phyloP scores from a whole-genome alignment of 2,329 filamentous ascomycete genomes.

The Nothomitra cinnamomea region DNA sequence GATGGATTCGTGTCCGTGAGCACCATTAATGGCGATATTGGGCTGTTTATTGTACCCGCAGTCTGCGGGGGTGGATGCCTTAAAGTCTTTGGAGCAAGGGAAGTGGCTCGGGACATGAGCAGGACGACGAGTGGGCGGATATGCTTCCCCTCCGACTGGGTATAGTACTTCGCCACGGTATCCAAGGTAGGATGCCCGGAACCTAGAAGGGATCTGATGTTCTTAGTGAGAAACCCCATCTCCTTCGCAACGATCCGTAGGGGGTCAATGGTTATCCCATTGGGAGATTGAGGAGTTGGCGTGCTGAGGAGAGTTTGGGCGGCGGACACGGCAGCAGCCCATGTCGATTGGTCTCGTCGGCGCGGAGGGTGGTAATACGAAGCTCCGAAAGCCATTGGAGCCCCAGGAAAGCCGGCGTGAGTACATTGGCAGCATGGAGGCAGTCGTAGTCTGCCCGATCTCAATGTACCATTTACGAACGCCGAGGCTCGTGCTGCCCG shows the following conservation, averaged over 20 bases:
- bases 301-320: slow-evolving; percentile 56
- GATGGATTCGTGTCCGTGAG: slow-evolving; percentile 74
- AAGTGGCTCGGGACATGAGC: slow-evolving; percentile 87
- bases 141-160: slow-evolving; percentile 90
- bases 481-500: background rate
- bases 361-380: slow-evolving; percentile 21
- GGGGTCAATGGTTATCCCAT: slow-evolving; percentile 65
- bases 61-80: slow-evolving; percentile 20
- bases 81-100: slow-evolving; percentile 51
- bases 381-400: slow-evolving; percentile 9
- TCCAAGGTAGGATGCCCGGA: slow-evolving; percentile 91
- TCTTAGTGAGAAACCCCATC: slow-evolving; percentile 88
- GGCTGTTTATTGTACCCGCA: slow-evolving; percentile 33
- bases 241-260: slow-evolving; percentile 84
- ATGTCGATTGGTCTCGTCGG: slow-evolving; percentile 43
- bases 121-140: slow-evolving; percentile 86
- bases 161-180: slow-evolving; percentile 95
- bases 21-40: slow-evolving; percentile 42
- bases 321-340: slow-evolving; percentile 56
- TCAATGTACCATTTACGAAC: background rate
- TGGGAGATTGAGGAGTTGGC: slow-evolving; percentile 39
- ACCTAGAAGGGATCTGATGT: slow-evolving; percentile 81
- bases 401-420: background rate
- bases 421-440: background rate
- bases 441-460: background rate